Conservation (phyloP, 768 basidiomycete species). For the Russula brevipes region DNA sequence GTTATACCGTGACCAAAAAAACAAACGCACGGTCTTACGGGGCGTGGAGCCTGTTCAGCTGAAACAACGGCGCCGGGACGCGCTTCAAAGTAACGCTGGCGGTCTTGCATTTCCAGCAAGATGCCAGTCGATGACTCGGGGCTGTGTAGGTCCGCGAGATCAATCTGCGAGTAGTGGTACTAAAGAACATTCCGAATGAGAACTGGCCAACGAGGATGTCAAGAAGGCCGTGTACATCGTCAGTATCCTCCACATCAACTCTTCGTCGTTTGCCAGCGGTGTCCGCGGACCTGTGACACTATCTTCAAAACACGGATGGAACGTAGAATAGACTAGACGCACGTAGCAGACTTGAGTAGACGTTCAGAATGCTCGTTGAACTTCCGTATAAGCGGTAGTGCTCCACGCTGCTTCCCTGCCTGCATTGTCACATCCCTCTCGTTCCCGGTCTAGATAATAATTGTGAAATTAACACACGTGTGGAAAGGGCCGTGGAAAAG, state of each 20-base stretch:
- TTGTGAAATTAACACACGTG: conserved; percentile 1
- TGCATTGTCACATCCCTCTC: conserved; percentile 93
- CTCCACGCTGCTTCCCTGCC: conserved; percentile 81
- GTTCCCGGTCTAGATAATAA: conserved; percentile 65
- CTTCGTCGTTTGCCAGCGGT: conserved; percentile 58
- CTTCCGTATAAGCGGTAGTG: conserved; percentile 88
- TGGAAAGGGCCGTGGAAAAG: conserved; percentile 3
- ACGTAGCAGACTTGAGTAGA: conserved; percentile 77
- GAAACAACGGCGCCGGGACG: conserved; percentile 31
- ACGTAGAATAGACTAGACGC: conserved; percentile 26
- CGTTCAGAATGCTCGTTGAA: conserved; percentile 98
- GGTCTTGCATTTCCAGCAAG: conserved; percentile 80
- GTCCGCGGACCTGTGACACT: conserved; percentile 39
- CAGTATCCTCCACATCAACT: conserved; percentile 36
- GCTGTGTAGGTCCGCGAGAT: conserved; percentile 80
- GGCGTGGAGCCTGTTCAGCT: conserved; percentile 23
- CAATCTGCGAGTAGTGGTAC: conserved; percentile 53
- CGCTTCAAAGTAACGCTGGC: conserved; percentile 78
- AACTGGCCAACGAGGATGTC: neutral
- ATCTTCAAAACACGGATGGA: neutral
- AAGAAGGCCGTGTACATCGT: conserved; percentile 37
- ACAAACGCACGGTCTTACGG: conserved; percentile 25
- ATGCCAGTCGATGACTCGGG: conserved; percentile 63
- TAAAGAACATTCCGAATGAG: conserved; percentile 2
- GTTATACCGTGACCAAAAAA: conserved; percentile 8